Base-by-base conservation (phyloP, 2,329 filamentous ascomycete genomes). In the Phaeosphaeria sp. region DNA sequence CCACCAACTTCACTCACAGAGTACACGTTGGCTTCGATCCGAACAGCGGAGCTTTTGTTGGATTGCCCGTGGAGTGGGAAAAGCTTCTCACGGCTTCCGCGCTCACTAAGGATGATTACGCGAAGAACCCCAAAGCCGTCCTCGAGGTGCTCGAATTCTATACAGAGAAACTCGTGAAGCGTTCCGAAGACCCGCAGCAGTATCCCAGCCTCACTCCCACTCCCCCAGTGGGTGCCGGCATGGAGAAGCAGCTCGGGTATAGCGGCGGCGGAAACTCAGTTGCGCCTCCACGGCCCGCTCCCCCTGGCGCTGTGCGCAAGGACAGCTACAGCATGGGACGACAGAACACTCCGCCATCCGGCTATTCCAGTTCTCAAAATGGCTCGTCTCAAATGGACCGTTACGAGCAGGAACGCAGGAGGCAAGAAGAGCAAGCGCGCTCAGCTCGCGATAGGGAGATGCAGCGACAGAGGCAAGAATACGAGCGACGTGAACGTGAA, bases 1-100 rank as follows among this genome's bases (percentile, higher is more conserved):
- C 95, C 6, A 98, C 95, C 65, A 97, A 98, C 81, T 99, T 99
- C 81, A 93, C 91, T 22, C 95, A 99, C 76, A 91, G 93, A 47
- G 93, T 99, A 22, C 95, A 99, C 76, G 95, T 99, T 65, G 95
- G 95, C 59, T 99, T 98, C 74, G 95, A 99, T 75, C 93, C 94
- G 24, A 90, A 93, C 69, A 97, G 92, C 2, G 95, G 95, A 63
- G 93, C 95, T 67, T 99, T 99, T 72, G 92, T 96, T 48, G 95
- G 95, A 40, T 79, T 99, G 66, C 95, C 95, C 1, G 89, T 92
- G 5, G 95, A 99, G 81, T 99, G 95, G 95, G 95, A 96, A 74
- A 96, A 96, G 78, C 84, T 99, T 51, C 84, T 99, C 66, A 98
- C 95, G 72, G 93, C 93, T 8, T 98, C 95, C 2, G 95, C 95